Evolutionary conservation across 2,329 filamentous ascomycete species (phyloP).

Genomic region (Claviceps fusiformis): DNA sequence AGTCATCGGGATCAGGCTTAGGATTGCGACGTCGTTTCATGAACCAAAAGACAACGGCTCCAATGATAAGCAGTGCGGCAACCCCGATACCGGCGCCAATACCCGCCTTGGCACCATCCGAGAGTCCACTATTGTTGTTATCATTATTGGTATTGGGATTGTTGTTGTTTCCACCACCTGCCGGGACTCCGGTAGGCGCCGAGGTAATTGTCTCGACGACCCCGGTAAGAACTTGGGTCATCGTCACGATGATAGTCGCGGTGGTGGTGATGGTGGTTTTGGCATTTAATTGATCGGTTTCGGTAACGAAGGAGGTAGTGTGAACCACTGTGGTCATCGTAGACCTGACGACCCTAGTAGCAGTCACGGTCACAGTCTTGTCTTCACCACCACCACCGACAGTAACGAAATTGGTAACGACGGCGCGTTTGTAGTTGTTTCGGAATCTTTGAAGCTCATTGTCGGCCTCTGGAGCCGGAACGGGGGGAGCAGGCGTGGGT

Average conservation of each 20-base stretch:
- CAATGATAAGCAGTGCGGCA: constrained; percentile 21
- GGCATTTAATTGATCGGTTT: constrained; percentile 21
- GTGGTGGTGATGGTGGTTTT: constrained; percentile 24
- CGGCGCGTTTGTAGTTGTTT: constrained; percentile 21
- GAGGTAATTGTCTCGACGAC: constrained; percentile 16
- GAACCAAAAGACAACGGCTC: constrained; percentile 17
- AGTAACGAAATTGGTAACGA: constrained; percentile 18
- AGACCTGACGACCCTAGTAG: constrained; percentile 18
- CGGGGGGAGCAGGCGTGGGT: constrained; percentile 8
- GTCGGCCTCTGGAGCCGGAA: constrained; percentile 7
- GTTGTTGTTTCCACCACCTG: constrained; percentile 9
- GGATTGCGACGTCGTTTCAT: constrained; percentile 17
- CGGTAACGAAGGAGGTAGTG: constrained; percentile 18
- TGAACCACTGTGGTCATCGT: constrained; percentile 19
- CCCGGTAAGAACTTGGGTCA: constrained; percentile 19
- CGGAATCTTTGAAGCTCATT: constrained; percentile 7
- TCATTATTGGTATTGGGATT: constrained; percentile 3
- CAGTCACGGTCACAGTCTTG: constrained; percentile 15
- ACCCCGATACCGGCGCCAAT: constrained; percentile 27
- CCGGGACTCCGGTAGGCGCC: constrained; percentile 13
- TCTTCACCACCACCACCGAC: constrained; percentile 14
- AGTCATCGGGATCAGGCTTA: constrained; percentile 24
- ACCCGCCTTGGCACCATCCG: constrained; percentile 29
- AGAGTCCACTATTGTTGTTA: constrained; percentile 17
- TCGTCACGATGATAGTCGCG: constrained; percentile 22